Percentiles rank a stretch among this genome's conserved stretches.
These are phyloP conservation scores for Stenogyne calaminthoides DNA, from an alignment of 305 asterid genomes.

Conservation along the genomic window DNA sequence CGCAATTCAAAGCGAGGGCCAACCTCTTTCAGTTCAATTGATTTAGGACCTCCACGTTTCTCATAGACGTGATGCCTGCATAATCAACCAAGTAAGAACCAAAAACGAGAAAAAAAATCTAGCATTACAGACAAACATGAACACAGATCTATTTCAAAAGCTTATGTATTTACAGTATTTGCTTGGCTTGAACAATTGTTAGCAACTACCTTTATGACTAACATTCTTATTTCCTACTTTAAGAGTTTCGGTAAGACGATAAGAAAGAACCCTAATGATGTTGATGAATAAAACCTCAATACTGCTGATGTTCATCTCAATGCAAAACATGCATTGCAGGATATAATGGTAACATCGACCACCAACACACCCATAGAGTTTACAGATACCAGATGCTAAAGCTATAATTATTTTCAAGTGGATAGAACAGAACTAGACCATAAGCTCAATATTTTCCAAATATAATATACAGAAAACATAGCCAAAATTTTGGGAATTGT, in stretches of 20 bases:
- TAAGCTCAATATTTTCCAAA: neutral
- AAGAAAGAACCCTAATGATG: neutral
- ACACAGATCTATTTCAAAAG: neutral
- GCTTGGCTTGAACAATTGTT: neutral
- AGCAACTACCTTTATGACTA: neutral
- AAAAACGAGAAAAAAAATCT: neutral
- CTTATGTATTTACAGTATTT: neutral
- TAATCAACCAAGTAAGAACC: constrained; percentile 24
- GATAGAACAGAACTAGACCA: constrained; percentile 6
- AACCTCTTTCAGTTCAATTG: constrained; percentile 81
- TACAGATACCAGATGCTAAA: neutral
- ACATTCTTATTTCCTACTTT: neutral
- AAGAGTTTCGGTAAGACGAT: neutral
- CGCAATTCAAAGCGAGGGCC: constrained; percentile 94
- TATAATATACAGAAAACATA: neutral
- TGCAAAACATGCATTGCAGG: neutral
- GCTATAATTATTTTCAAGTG: neutral
- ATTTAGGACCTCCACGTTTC: constrained; percentile 85
- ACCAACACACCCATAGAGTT: neutral
- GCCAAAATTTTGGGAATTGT: neutral
- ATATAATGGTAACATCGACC: neutral
- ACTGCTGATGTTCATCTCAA: neutral
- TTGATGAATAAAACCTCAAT: neutral
- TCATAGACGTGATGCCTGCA: constrained; percentile 88
- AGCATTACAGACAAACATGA: neutral